Base-by-base conservation (phyloP, 2,329 filamentous ascomycete genomes). In the Colletotrichum eremochloae region DNA sequence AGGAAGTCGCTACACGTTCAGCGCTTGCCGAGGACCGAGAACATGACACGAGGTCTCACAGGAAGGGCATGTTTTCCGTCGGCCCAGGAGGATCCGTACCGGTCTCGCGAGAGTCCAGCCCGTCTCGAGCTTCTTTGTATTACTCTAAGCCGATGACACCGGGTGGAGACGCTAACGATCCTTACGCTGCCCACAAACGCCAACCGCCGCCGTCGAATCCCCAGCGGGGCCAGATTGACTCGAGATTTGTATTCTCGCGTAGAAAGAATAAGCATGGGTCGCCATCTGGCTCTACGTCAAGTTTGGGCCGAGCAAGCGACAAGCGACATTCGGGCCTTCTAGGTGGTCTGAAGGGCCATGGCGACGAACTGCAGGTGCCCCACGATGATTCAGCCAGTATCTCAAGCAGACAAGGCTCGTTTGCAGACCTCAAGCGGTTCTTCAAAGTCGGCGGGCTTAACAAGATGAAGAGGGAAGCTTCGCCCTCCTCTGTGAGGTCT, bases 351-450 rank as follows among this genome's bases (percentile, higher is more conserved):
- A 81, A 80, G 63, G 82, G 81, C 72, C 79, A 82, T 42, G 78
- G 78, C 12, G 87, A 91, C 40, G 81, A 85, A 33, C 81, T 84
- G 63, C 76, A 81, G 55, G 79, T 86, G 68, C 70, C 70, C n/a
- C 84, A 88, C 57, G 81, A 85, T 67, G 84, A 89, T 74, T 79
- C 79, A 75, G 79, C 84, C 48, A 83, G 84, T 67, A 83, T 83
- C 2, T 86, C 87, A 73, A 86, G 83, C 74, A 86, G 88, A 63
- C 90, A 94, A 72, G 91, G 93, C 31, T 98, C 96, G 6, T 98
- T 98, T 93, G 92, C 93, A 4, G 96, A 98, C 77, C 83, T 99
- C 73, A 98, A 97, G 84, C 90, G 96, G n/a, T 99, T 99, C 81
- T 97, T 99, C 86, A 96, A 92, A 82, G 91, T 94, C 73, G 90